Conservation (phyloP, 1,284 basidiomycete genomes). For the Nidula niveotomentosa region DNA sequence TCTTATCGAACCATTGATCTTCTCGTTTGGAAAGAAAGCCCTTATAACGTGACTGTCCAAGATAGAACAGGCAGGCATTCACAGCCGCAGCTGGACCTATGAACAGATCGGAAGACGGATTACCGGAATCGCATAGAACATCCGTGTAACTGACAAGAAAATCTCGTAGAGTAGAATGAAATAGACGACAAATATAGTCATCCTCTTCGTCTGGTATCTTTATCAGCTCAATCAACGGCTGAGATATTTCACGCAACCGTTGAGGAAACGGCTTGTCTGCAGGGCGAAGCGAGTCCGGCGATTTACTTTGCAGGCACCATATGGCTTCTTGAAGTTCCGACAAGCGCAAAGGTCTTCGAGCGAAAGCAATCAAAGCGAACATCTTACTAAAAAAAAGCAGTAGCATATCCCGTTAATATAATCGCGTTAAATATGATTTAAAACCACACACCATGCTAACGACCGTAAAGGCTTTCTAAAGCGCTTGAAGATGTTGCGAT, state of each 20-base stretch:
- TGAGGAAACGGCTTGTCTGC: constrained; percentile 8
- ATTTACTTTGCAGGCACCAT: constrained; percentile 10
- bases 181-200: constrained; percentile 17
- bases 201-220: constrained; percentile 1
- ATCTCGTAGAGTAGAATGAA: constrained; percentile 20
- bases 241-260: constrained; percentile 7
- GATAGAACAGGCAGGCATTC: constrained; percentile 16
- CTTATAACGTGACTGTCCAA: constrained; percentile 14
- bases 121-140: constrained; percentile 4
- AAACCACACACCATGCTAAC: not conserved
- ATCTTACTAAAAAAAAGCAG: not conserved
- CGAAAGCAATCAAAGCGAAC: constrained; percentile 11
- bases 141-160: constrained; percentile 15
- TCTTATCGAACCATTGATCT: constrained; percentile 16
- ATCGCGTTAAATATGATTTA: not conserved
- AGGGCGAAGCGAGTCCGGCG: constrained; percentile 1
- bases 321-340: constrained; percentile 20
- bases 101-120: constrained; percentile 1
- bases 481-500: not conserved
- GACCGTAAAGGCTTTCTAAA: not conserved
- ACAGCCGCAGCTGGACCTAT: constrained; percentile 10
- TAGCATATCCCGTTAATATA: not conserved
- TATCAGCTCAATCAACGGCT: constrained; percentile 16
- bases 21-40: constrained; percentile 8
- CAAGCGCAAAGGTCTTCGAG: constrained; percentile 18